A percentile compares a stretch with the other conserved stretches of the same genome.
phyloP scores from a whole-genome alignment of 1,284 basidiomycete genomes.

The Marasmius oreades region DNA sequence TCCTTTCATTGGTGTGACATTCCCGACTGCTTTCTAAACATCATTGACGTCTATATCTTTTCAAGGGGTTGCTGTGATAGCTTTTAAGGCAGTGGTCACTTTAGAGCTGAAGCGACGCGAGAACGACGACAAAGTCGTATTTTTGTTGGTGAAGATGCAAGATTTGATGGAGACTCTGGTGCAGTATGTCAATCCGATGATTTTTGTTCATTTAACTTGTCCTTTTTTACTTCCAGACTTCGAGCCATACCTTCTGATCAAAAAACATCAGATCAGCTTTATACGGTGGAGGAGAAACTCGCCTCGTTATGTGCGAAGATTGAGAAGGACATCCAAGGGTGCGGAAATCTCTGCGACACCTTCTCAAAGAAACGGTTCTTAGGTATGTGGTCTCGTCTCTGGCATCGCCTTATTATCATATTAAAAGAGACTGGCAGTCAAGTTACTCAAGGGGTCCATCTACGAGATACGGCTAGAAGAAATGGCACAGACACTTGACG shows the following conservation, averaged over 20 bases:
- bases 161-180: conserved; percentile 26
- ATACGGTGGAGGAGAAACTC: conserved; percentile 16
- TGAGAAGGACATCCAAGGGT: conserved; percentile 19
- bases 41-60: no score
- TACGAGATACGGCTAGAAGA: conserved; percentile 17
- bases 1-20: conserved; percentile 17
- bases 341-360: conserved; percentile 21
- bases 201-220: neutral
- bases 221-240: conserved; percentile 9
- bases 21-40: no score
- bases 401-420: neutral
- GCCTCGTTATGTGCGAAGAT: conserved; percentile 14
- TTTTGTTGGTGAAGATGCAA: conserved; percentile 24
- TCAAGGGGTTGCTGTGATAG: conserved; percentile 24
- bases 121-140: conserved; percentile 26
- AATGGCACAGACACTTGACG: conserved; percentile 12
- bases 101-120: conserved; percentile 26
- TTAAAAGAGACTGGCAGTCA: conserved; percentile 10
- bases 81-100: conserved; percentile 28
- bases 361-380: conserved; percentile 22
- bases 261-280: conserved; percentile 5
- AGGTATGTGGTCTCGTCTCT: conserved; percentile 14
- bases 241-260: conserved; percentile 11
- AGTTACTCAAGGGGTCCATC: conserved; percentile 18
- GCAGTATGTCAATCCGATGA: conserved; percentile 14